Percentiles rank a stretch among this genome's conserved stretches.
Conservation (phyloP, 139 green algal genomes). For the Closterium sp. region DNA sequence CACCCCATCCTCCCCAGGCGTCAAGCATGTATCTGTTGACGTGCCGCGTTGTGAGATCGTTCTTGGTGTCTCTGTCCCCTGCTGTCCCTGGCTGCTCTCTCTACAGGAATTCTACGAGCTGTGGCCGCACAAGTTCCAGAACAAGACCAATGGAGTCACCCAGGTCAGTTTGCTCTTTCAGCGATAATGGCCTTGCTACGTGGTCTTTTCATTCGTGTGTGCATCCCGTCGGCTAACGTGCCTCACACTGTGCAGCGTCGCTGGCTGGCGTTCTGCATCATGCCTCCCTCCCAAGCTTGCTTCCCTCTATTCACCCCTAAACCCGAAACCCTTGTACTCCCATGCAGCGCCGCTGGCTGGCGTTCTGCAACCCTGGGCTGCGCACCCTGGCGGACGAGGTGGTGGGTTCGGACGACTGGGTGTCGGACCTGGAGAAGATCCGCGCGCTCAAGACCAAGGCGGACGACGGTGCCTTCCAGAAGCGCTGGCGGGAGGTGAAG, state of each 20-base stretch:
- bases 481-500: constrained; percentile 83
- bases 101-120: constrained; percentile 80
- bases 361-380: constrained; percentile 94
- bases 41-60: neutral
- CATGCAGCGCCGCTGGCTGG: constrained; percentile 77
- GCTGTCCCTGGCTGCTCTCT: neutral
- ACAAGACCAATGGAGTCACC: constrained; percentile 99
- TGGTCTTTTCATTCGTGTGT: neutral
- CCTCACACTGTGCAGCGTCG: too few species aligned
- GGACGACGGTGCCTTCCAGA: constrained; percentile 77
- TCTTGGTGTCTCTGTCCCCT: neutral
- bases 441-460: constrained; percentile 40
- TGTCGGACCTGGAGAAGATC: constrained; percentile 47
- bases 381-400: constrained; percentile 75
- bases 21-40: neutral
- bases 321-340: neutral
- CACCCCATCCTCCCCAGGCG: neutral
- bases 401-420: constrained; percentile 86
- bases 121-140: constrained; percentile 92
- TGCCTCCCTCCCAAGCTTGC: too few species aligned
- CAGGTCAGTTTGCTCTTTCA: constrained; percentile 17
- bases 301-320: neutral
- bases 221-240: neutral
- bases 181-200: neutral
- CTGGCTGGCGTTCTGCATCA: too few species aligned